phyloP scores from a whole-genome alignment of 768 basidiomycete species.

The Tulasnella sp. region DNA sequence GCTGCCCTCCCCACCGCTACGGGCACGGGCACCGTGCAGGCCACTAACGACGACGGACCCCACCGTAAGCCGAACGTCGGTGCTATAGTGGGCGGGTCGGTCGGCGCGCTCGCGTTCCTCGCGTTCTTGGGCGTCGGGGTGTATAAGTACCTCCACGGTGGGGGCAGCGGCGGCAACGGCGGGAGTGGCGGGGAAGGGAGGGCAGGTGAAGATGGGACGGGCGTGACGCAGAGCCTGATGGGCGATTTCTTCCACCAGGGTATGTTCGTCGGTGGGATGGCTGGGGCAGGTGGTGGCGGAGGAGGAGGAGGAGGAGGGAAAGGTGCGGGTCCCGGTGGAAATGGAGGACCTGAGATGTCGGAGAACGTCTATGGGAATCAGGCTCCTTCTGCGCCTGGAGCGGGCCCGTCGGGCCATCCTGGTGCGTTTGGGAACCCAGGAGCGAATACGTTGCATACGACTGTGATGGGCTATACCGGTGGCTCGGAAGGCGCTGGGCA shows the following conservation, averaged over 20 bases:
- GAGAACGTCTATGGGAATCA: background rate
- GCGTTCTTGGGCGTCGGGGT: background rate
- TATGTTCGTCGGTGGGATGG: background rate
- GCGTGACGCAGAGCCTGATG: background rate
- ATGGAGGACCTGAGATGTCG: background rate
- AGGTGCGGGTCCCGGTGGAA: background rate
- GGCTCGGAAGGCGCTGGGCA: too few relatives aligned
- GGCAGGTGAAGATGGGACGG: background rate
- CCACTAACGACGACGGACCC: background rate
- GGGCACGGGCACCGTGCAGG: background rate
- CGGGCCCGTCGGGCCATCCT: too few relatives aligned
- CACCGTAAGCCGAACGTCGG: background rate
- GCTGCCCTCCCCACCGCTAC: too few relatives aligned
- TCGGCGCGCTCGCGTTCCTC: background rate
- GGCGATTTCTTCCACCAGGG: background rate
- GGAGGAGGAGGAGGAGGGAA: background rate
- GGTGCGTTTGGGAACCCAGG: too few relatives aligned
- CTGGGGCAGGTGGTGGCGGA: background rate
- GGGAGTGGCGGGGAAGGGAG: background rate
- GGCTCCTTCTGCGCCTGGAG: too few relatives aligned
- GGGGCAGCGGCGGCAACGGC: background rate
- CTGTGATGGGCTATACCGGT: too few relatives aligned
- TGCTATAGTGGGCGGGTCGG: background rate
- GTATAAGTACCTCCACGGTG: background rate
- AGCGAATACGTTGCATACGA: too few relatives aligned